Evolutionary conservation across 2,329 filamentous ascomycete genomes (phyloP).

Genomic region (Hymenoscyphus linearis): DNA sequence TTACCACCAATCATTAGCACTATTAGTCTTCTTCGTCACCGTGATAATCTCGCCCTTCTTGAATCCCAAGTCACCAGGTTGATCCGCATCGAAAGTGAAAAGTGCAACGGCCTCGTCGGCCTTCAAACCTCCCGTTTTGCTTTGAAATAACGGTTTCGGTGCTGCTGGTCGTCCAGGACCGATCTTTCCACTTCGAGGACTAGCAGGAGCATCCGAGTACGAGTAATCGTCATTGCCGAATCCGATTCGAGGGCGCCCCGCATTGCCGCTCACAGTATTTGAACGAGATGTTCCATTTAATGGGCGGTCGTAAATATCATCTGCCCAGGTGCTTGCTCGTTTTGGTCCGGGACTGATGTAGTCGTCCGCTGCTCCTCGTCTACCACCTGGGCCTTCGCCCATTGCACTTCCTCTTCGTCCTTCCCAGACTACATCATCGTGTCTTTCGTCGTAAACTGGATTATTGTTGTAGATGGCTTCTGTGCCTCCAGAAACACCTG

Average conservation of each 20-base stretch:
- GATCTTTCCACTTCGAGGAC: conserved; percentile 34
- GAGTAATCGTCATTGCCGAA: conserved; percentile 45
- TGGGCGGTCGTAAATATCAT: conserved; percentile 65
- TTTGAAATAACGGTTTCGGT: conserved; percentile 78
- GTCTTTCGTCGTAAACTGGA: conserved; percentile 78
- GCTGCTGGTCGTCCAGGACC: conserved; percentile 76
- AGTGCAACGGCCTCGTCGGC: conserved; percentile 84
- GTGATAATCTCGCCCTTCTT: conserved; percentile 98
- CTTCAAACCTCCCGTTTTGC: conserved; percentile 50
- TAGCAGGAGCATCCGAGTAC: conserved; percentile 45
- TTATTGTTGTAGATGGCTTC: conserved; percentile 88
- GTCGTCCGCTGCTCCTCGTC: conserved; percentile 41
- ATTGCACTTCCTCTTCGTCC: conserved; percentile 64
- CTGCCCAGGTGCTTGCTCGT: conserved; percentile 67
- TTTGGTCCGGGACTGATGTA: conserved; percentile 51
- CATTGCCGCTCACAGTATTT: conserved; percentile 26
- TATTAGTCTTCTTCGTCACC: conserved; percentile 90
- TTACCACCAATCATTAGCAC: conserved; percentile 90
- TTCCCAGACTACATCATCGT: conserved; percentile 82
- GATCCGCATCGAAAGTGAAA: conserved; percentile 91
- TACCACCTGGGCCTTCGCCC: conserved; percentile 57
- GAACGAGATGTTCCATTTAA: conserved; percentile 28
- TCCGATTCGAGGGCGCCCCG: conserved; percentile 38
- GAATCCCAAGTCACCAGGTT: conserved; percentile 87
- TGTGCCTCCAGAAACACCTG: conserved; percentile 50